Conservation (phyloP, 2,329 filamentous ascomycete species). For the Aspergillus vadensis region DNA sequence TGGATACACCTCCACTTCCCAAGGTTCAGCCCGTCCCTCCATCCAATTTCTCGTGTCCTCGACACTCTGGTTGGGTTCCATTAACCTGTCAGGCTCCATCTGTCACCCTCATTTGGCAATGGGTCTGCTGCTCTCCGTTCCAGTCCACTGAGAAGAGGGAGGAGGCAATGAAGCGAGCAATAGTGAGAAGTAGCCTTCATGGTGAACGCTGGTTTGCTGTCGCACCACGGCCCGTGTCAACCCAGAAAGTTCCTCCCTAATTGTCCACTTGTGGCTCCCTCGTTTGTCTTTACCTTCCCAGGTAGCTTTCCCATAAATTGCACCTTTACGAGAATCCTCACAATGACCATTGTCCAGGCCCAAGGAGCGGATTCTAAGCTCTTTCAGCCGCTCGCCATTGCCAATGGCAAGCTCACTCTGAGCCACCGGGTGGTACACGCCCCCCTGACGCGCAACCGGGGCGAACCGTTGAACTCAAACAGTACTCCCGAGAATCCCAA, state of each 20-base stretch:
- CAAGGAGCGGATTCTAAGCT: slow-evolving; percentile 38
- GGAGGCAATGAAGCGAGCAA: not conserved
- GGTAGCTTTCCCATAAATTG: not conserved
- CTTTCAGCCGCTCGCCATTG: slow-evolving; percentile 48
- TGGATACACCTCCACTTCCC: slow-evolving; percentile 1
- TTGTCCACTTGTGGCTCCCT: not conserved
- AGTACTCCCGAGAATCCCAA: slow-evolving; percentile 52
- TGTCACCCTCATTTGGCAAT: slow-evolving; percentile 3
- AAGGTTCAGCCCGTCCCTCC: slow-evolving; percentile 7
- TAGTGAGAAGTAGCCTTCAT: not conserved
- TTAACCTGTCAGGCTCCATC: slow-evolving; percentile 4
- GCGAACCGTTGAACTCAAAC: slow-evolving; percentile 46
- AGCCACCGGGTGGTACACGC: slow-evolving; percentile 56
- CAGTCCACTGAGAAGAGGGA: not conserved
- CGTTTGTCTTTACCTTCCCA: not conserved
- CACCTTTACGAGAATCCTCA: slow-evolving; percentile 2
- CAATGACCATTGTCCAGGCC: slow-evolving; percentile 27
- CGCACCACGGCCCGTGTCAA: not conserved
- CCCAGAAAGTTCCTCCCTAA: not conserved
- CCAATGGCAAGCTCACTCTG: slow-evolving; percentile 52
- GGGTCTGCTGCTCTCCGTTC: slow-evolving; percentile 1
- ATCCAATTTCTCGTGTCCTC: slow-evolving; percentile 7
- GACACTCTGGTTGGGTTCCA: slow-evolving; percentile 2
- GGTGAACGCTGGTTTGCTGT: not conserved
- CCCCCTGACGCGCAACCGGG: slow-evolving; percentile 57